Percentiles rank a stretch among this genome's conserved stretches.
Evolutionary conservation across 305 asterid species (phyloP).

Genomic region (Fraxinus sp.): DNA sequence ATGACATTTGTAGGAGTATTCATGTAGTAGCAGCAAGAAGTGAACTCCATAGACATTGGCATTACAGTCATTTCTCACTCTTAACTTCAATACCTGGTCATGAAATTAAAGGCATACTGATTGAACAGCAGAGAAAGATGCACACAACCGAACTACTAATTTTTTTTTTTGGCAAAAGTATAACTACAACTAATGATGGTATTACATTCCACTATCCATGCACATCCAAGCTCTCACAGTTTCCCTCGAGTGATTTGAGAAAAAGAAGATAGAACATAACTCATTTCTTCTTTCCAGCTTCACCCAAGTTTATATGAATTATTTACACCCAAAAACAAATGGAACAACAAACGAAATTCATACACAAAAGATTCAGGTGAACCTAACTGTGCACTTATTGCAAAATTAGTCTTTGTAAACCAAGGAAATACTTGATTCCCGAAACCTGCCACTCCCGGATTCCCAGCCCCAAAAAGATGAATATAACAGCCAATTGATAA

Average conservation of each 20-base stretch:
- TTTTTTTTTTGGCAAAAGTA: neutral
- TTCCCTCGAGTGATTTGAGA: neutral
- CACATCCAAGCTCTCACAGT: neutral
- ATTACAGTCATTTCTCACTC: slow-evolving; percentile 11
- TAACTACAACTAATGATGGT: neutral
- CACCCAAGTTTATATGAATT: neutral
- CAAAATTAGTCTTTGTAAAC: neutral
- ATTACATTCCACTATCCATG: neutral
- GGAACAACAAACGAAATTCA: slow-evolving; percentile 11
- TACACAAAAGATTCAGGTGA: slow-evolving; percentile 1
- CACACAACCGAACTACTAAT: slow-evolving; percentile 1
- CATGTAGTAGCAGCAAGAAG: neutral
- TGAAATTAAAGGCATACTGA: neutral
- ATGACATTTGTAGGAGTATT: neutral
- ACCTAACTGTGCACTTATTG: neutral
- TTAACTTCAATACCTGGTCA: neutral
- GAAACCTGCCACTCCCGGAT: neutral
- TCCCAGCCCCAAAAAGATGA: neutral
- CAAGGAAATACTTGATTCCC: neutral
- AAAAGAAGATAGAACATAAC: neutral
- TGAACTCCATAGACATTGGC: slow-evolving; percentile 12
- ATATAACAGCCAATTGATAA: neutral
- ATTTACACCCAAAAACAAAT: neutral
- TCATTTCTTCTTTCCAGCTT: neutral
- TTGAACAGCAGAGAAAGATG: neutral